Evolutionary conservation across 352 stramenopile species (phyloP).

Genomic region (Nothophytophthora sp.): DNA sequence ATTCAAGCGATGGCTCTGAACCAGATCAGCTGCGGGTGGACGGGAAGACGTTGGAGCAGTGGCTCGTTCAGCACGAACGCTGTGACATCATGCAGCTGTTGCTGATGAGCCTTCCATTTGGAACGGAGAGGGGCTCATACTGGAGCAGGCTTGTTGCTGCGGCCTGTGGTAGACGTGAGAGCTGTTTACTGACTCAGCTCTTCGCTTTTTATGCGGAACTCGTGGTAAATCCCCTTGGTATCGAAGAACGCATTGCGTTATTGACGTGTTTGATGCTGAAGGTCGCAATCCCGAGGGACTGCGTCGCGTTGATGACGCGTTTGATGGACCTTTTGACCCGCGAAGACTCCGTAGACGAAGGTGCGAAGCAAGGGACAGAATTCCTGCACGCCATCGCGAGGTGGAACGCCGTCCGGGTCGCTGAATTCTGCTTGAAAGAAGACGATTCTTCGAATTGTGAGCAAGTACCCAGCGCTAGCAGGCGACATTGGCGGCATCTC

Average conservation of each 20-base stretch:
- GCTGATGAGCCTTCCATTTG: constrained; percentile 3
- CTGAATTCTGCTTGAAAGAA: constrained; percentile 9
- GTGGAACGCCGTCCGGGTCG: constrained; percentile 39
- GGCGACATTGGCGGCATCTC: constrained; percentile 12
- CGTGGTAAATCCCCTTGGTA: constrained; percentile 4
- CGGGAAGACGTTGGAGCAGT: constrained; percentile 28
- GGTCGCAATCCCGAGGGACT: constrained; percentile 15
- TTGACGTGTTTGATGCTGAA: constrained; percentile 11
- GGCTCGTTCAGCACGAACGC: constrained; percentile 23
- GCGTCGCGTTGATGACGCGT: neutral
- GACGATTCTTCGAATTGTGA: too few species aligned
- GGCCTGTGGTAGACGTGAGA: too few species aligned
- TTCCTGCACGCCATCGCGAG: constrained; percentile 24
- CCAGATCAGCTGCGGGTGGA: constrained; percentile 13
- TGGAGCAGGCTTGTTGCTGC: constrained; percentile 19
- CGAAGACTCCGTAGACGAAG: neutral
- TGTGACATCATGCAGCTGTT: constrained; percentile 22
- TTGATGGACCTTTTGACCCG: constrained; percentile 4
- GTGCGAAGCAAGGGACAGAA: neutral
- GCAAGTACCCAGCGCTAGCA: too few species aligned
- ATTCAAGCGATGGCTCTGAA: neutral
- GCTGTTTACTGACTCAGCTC: too few species aligned
- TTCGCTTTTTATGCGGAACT: constrained; percentile 12
- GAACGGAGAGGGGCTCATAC: constrained; percentile 7
- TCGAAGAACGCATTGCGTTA: constrained; percentile 7